phyloP scores from a whole-genome alignment of 225 moss, liverwort and hornwort genomes.

The Physcomitrellopsis africana region DNA sequence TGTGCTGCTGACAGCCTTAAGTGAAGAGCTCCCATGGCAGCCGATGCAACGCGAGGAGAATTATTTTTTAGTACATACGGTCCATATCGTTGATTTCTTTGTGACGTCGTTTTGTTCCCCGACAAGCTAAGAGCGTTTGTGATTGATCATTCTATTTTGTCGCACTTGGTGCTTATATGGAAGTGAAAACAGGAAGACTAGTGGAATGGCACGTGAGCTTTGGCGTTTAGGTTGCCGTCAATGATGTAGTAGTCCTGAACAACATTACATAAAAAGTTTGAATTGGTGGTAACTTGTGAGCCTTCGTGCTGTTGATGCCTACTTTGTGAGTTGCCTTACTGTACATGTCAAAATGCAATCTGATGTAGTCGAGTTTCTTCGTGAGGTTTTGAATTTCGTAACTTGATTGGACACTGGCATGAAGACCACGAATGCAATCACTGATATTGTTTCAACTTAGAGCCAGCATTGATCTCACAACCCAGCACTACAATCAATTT shows the following conservation, averaged over 20 bases:
- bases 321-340: background rate
- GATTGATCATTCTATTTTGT: constrained; percentile 20
- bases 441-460: no score
- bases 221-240: constrained; percentile 17
- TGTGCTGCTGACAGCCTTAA: constrained; percentile 56
- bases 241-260: constrained; percentile 31
- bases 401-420: no score
- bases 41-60: constrained; percentile 49
- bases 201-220: background rate
- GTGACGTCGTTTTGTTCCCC: constrained; percentile 11
- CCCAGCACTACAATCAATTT: no score
- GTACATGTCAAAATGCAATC: no score
- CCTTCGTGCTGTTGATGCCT: background rate
- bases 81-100: constrained; percentile 15
- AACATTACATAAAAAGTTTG: constrained; percentile 26
- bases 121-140: constrained; percentile 17
- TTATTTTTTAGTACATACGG: constrained; percentile 21
- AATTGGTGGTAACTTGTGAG: constrained; percentile 10
- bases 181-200: constrained; percentile 26
- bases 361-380: no score
- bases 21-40: constrained; percentile 51
- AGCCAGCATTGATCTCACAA: no score
- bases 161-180: constrained; percentile 11
- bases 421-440: no score
- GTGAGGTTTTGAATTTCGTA: no score